phyloP scores from a whole-genome alignment of 2,329 filamentous ascomycete genomes.

The Xylaria digitata region DNA sequence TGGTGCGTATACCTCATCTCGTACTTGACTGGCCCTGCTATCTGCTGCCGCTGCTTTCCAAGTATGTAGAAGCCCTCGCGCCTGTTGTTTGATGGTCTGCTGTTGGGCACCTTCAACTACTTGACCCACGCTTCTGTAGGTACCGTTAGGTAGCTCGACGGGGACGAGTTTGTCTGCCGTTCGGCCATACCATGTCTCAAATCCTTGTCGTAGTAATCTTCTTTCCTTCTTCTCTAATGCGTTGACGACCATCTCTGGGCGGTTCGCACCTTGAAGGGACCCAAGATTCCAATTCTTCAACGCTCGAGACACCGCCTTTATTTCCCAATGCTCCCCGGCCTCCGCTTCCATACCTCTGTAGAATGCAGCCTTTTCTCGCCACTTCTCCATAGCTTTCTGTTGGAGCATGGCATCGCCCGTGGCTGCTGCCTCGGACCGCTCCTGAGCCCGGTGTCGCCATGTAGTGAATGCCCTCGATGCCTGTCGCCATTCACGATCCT shows the following conservation, averaged over 20 bases:
- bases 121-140: conserved; percentile 43
- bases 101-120: conserved; percentile 44
- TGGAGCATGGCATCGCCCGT: conserved; percentile 42
- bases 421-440: conserved; percentile 38
- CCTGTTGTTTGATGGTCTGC: conserved; percentile 39
- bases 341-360: conserved; percentile 40
- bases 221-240: conserved; percentile 49
- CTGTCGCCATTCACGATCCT: conserved; percentile 43
- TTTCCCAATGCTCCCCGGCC: conserved; percentile 45
- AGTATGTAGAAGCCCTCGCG: conserved; percentile 40
- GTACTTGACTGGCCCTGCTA: conserved; percentile 28
- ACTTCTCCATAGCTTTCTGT: conserved; percentile 44
- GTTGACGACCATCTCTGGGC: conserved; percentile 47
- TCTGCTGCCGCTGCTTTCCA: conserved; percentile 44
- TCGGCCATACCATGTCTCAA: conserved; percentile 48
- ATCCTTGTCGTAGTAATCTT: conserved; percentile 44
- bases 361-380: conserved; percentile 42
- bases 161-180: conserved; percentile 48
- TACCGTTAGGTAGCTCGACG: conserved; percentile 42
- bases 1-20: conserved; percentile 44
- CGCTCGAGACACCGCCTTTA: conserved; percentile 40
- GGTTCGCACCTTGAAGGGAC: conserved; percentile 47
- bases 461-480: conserved; percentile 39
- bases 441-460: conserved; percentile 46
- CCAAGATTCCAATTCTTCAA: conserved; percentile 50